Percentiles rank a stretch among this genome's conserved stretches.
Evolutionary conservation across 192 early-diverging fungal species (phyloP).

Genomic region (Coemansia interrupta): DNA sequence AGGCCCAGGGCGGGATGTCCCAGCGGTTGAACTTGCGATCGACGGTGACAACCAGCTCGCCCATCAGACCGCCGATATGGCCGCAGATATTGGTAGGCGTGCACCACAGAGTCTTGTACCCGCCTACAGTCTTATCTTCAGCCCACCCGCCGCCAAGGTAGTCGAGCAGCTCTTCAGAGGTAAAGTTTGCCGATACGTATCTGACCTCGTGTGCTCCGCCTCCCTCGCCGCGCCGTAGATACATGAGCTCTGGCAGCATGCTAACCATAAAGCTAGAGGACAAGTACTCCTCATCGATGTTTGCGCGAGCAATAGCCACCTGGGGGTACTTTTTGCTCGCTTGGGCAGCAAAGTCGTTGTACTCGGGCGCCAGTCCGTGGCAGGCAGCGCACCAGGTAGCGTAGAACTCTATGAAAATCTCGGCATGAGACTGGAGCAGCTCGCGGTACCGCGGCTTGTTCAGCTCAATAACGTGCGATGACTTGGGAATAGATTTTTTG

Average conservation of each 20-base stretch:
- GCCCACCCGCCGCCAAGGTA: constrained; percentile 40
- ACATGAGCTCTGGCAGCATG: constrained; percentile 43
- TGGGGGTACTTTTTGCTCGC: constrained; percentile 32
- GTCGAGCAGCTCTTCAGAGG: constrained; percentile 24
- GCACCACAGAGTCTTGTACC: constrained; percentile 45
- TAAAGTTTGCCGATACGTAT: constrained; percentile 41
- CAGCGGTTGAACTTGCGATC: constrained; percentile 38
- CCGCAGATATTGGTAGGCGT: constrained; percentile 49
- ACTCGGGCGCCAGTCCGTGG: constrained; percentile 40
- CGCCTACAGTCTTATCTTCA: constrained; percentile 28
- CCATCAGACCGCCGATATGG: constrained; percentile 41
- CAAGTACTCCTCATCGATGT: constrained; percentile 47
- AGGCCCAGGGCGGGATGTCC: constrained; percentile 46
- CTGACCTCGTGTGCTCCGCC: constrained; percentile 33
- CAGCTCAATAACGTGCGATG: constrained; percentile 36
- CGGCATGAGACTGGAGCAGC: constrained; percentile 27
- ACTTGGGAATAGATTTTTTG: constrained; percentile 32
- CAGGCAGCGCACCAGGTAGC: constrained; percentile 52
- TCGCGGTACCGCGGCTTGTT: constrained; percentile 29
- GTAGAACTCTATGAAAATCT: constrained; percentile 47
- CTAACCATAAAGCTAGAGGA: constrained; percentile 49
- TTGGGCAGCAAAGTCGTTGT: constrained; percentile 29
- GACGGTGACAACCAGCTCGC: constrained; percentile 32
- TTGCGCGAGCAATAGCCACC: constrained; percentile 36
- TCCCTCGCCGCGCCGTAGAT: constrained; percentile 22